phyloP scores from a whole-genome alignment of 2,329 filamentous ascomycete species.

The Clonostachys byssicola region DNA sequence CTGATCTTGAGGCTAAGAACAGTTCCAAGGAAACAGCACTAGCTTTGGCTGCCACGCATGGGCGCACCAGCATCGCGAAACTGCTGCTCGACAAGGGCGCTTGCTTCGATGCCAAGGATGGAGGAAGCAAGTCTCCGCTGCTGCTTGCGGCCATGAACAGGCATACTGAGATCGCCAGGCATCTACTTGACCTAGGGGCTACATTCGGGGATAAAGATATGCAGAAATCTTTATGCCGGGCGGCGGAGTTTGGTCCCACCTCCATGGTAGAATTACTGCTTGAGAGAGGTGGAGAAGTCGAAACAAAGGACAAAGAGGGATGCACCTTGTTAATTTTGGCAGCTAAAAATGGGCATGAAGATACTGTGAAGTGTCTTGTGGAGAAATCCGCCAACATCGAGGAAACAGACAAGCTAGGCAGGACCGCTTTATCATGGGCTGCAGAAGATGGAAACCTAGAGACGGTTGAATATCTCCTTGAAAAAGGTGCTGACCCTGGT shows the following conservation, averaged over 20 bases:
- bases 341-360: no score
- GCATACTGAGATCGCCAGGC: slow-evolving; percentile 3
- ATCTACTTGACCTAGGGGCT: not conserved
- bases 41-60: not conserved
- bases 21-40: not conserved
- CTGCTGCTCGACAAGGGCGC: not conserved
- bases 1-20: not conserved
- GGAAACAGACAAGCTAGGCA: not conserved
- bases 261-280: no score
- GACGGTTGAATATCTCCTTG: not conserved
- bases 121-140: not conserved
- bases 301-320: no score
- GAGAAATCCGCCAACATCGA: slow-evolving; percentile 4
- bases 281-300: no score
- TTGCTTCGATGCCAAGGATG: not conserved
- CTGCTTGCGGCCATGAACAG: not conserved
- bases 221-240: no score
- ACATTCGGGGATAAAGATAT: not conserved
- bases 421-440: not conserved
- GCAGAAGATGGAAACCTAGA: not conserved
- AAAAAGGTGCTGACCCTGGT: slow-evolving; percentile 3
- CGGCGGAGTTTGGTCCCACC: no score
- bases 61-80: not conserved
- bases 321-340: no score
- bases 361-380: not conserved